phyloP scores from a whole-genome alignment of 106 monocot species.

The Dioscorea alata region DNA sequence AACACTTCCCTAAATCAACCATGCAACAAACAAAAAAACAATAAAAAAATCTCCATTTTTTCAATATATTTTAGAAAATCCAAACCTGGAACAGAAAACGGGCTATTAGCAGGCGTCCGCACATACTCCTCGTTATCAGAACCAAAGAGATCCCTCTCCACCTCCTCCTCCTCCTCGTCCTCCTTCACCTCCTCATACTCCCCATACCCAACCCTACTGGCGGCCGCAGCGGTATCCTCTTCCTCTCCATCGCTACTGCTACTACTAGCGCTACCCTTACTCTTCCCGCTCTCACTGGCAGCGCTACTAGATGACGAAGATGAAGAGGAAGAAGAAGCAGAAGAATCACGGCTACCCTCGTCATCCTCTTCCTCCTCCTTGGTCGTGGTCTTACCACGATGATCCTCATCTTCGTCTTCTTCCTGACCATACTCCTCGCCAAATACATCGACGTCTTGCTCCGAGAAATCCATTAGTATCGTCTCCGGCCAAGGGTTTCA shows the following conservation, averaged over 20 bases:
- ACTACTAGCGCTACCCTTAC: not conserved
- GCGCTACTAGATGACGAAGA: constrained; percentile 16
- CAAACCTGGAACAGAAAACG: constrained; percentile 61
- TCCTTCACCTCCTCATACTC: constrained; percentile 8
- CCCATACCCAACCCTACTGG: constrained; percentile 1
- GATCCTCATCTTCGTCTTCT: constrained; percentile 23
- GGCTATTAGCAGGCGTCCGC: constrained; percentile 58
- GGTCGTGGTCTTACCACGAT: constrained; percentile 1
- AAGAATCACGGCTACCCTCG: constrained; percentile 30
- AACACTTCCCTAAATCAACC: too few species aligned
- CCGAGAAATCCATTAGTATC: constrained; percentile 63
- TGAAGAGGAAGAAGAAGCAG: constrained; percentile 55
- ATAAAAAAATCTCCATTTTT: too few species aligned
- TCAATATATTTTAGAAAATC: not conserved
- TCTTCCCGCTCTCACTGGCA: constrained; percentile 1
- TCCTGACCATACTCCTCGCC: constrained; percentile 40
- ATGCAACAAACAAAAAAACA: too few species aligned
- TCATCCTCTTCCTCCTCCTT: constrained; percentile 32
- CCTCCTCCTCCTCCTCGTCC: constrained; percentile 40
- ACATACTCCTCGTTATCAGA: constrained; percentile 80
- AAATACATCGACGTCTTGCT: constrained; percentile 66
- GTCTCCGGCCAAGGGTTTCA: not conserved
- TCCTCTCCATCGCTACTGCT: constrained; percentile 33
- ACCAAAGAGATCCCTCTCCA: constrained; percentile 76
- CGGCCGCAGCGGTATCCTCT: constrained; percentile 13